phyloP scores from a whole-genome alignment of 345 rosid genomes.

The Aquilaria sinensis region DNA sequence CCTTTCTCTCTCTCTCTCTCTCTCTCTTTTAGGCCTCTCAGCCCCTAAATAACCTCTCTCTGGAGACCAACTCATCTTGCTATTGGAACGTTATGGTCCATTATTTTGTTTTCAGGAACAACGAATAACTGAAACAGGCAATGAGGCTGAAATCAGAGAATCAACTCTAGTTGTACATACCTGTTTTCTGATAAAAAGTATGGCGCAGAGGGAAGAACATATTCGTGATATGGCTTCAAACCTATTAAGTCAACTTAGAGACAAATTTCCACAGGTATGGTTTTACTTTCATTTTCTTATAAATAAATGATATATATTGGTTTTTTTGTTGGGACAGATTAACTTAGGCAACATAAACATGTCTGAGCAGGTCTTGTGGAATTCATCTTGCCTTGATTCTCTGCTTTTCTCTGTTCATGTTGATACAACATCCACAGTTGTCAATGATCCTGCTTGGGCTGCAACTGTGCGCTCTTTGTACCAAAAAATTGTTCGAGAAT shows the following conservation, averaged over 20 bases:
- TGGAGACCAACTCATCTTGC: conserved; percentile 21
- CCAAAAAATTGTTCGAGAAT: conserved; percentile 79
- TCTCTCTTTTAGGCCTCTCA: neutral
- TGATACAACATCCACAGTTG: conserved; percentile 56
- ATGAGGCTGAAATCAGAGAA: conserved; percentile 77
- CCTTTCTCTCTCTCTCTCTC: conserved; percentile 12
- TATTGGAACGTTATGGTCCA: conserved; percentile 12
- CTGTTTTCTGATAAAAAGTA: conserved; percentile 85
- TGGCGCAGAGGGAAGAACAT: conserved; percentile 97
- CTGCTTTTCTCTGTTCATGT: conserved; percentile 73
- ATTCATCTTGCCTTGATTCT: conserved; percentile 81
- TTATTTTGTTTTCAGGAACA: conserved; percentile 73
- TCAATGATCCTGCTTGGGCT: conserved; percentile 87
- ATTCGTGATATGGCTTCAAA: conserved; percentile 79
- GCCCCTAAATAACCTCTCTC: conserved; percentile 1
- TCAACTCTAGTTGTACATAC: conserved; percentile 74
- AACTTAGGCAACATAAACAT: conserved; percentile 11
- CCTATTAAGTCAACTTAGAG: conserved; percentile 87
- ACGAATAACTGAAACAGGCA: conserved; percentile 66
- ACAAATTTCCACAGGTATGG: conserved; percentile 93
- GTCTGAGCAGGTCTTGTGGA: conserved; percentile 85
- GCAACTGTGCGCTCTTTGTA: conserved; percentile 79
- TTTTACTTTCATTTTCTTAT: conserved; percentile 1
- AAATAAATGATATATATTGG: neutral
- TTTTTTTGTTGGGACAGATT: conserved; percentile 14